Evolutionary conservation across 768 basidiomycete species (phyloP), one percentile per base, ranked within the genome.

Genomic region (Podaxis rugospora): DNA sequence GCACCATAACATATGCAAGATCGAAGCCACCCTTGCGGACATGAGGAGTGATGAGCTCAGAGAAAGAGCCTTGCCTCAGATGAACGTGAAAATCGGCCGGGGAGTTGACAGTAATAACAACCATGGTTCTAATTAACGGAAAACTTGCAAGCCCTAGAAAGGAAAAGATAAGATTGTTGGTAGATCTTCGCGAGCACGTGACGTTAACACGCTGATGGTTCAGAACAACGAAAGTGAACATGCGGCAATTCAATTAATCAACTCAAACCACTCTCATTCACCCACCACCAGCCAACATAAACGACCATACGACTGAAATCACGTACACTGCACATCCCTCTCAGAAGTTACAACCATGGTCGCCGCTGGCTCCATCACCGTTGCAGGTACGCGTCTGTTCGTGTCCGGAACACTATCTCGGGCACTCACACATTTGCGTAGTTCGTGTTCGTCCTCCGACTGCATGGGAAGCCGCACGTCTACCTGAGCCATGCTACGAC

Each of bases 61-160:
- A 88, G 64, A 99, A 76, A 35, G 83, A 75, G 28, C 92, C 94
- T 71, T 98, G 93, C 44, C 97, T 86, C 28, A 99, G 86, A 73
- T 99, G 96, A 66, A 98, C 95, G 78, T 99, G 97, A 70, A 97
- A 96, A 78, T 95, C 93, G 35, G 92, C 89, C 14, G 93, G 92
- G 1, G 90, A 84, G 13, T 74, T 63, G 42, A 89, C 71, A 11
- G 77, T 69, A 64, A 32, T 32, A 32, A 87, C 75, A 44, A 75
- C 74, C 74, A 79, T 77, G 42, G 51, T 55, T 27, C 37, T 55
- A 44, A 44, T 62, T 46, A 23, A 51, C 7, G 4, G 35, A 44
- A 23, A 6, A 42, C 32, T 9, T n/a, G 2, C 47, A 21, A 25
- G 7, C 2, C 7, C 32, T 1, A 64, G 65, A 57, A 39, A 51